Percentiles rank a stretch among this genome's conserved stretches.
Evolutionary conservation across 495 filamentous ascomycete species (phyloP).

Genomic region (Daldinia loculata): DNA sequence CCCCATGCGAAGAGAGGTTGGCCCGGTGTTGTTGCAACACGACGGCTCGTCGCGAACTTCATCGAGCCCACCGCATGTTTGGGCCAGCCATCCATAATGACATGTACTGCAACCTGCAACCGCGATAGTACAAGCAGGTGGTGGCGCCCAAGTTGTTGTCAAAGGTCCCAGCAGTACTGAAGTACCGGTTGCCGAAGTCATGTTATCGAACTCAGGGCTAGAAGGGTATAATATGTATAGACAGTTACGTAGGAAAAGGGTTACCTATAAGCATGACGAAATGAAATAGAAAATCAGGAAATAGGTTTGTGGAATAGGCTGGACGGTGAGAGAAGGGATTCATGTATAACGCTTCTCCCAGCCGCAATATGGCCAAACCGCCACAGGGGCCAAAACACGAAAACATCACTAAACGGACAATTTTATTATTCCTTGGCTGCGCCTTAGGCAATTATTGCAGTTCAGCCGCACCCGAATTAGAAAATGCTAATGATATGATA

Average conservation of each 20-base stretch:
- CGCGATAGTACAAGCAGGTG: slow-evolving; percentile 7
- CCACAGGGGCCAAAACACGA: not conserved
- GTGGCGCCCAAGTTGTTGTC: slow-evolving; percentile 16
- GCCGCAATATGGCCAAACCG: not conserved
- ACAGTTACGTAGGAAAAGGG: not conserved
- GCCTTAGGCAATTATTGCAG: not conserved
- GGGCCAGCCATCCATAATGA: slow-evolving; percentile 6
- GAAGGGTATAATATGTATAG: not conserved
- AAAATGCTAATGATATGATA: not conserved
- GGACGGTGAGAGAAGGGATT: not conserved
- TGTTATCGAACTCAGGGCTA: not conserved
- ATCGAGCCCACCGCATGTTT: not conserved
- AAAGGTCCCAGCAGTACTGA: slow-evolving; percentile 2
- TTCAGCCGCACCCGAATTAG: slow-evolving; percentile 2
- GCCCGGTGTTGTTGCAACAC: not conserved
- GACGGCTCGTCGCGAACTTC: not conserved
- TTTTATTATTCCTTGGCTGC: not conserved
- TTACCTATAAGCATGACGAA: not conserved
- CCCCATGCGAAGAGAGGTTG: slow-evolving; percentile 15
- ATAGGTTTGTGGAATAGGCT: not conserved
- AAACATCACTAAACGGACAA: not conserved
- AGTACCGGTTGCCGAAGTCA: not conserved
- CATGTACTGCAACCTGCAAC: slow-evolving; percentile 7
- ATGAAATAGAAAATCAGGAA: not conserved
- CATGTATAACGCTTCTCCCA: not conserved